Percentiles rank a stretch among this genome's conserved stretches.
These are phyloP conservation scores for Luzula sylvatica DNA, from an alignment of 176 grass and related monocot species.

Conservation along the genomic window DNA sequence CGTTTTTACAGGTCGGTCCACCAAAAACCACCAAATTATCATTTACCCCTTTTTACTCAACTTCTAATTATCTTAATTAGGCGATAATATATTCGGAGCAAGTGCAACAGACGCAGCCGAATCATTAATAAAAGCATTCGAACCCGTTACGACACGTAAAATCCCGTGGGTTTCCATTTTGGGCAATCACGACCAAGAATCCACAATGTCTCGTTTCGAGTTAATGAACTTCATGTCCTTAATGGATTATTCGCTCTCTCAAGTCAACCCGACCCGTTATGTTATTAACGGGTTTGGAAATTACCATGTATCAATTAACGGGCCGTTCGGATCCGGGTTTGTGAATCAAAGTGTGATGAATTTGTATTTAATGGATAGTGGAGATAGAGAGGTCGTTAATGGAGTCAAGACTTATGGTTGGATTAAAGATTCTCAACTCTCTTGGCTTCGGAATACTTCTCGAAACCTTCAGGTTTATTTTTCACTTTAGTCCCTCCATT, in stretches of 20 bases:
- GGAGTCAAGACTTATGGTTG: conserved; percentile 74
- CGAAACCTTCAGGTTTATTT: conserved; percentile 45
- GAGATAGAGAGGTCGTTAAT: conserved; percentile 53
- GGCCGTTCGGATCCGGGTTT: conserved; percentile 43
- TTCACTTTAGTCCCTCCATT: not conserved
- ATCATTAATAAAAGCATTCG: conserved; percentile 67
- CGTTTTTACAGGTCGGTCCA: conserved; percentile 58
- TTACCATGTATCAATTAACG: conserved; percentile 60
- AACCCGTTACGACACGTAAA: conserved; percentile 51
- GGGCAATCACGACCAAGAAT: conserved; percentile 93
- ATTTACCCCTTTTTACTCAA: not conserved
- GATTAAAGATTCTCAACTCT: conserved; percentile 77
- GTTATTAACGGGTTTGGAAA: conserved; percentile 73
- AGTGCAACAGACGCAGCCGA: conserved; percentile 89
- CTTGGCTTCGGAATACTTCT: conserved; percentile 57
- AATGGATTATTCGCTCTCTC: conserved; percentile 89
- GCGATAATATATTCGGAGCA: conserved; percentile 90
- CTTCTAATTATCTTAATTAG: conserved; percentile 32
- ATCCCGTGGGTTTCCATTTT: conserved; percentile 83
- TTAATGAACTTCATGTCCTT: conserved; percentile 76
- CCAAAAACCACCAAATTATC: not conserved
- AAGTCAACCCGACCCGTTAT: conserved; percentile 75
- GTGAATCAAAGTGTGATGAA: conserved; percentile 78
- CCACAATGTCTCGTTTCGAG: conserved; percentile 75
- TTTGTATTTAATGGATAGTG: conserved; percentile 85